phyloP scores from a whole-genome alignment of 768 basidiomycete species.

The Hygrophoropsis aurantiaca region DNA sequence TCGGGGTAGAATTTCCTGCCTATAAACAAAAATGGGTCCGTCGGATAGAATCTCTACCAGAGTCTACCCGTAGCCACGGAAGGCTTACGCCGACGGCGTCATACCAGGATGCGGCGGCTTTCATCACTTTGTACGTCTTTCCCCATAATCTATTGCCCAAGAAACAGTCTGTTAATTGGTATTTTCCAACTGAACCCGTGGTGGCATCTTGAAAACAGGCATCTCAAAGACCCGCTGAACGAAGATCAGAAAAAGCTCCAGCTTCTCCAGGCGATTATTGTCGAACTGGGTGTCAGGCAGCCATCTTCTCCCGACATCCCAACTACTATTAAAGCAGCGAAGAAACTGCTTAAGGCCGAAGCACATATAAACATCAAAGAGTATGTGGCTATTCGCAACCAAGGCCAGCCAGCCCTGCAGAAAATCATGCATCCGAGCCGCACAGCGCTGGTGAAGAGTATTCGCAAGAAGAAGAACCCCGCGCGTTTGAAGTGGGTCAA shows the following conservation, averaged over 20 bases:
- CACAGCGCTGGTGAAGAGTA: constrained; percentile 59
- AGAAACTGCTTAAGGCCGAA: constrained; percentile 59
- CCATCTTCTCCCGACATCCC: constrained; percentile 50
- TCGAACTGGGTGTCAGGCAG: constrained; percentile 68
- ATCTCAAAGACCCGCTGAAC: constrained; percentile 18
- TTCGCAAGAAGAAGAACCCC: constrained; percentile 46
- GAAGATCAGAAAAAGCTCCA: constrained; percentile 40
- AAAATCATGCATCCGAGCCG: constrained; percentile 62
- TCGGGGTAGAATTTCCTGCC: too few relatives aligned
- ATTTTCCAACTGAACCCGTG: not conserved
- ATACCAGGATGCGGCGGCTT: constrained; percentile 24
- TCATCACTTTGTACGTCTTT: constrained; percentile 28
- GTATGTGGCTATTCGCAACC: constrained; percentile 63
- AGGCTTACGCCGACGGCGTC: constrained; percentile 16
- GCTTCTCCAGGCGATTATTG: constrained; percentile 70
- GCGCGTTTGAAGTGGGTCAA: constrained; percentile 61
- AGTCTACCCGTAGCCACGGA: too few relatives aligned
- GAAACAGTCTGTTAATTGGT: too few relatives aligned
- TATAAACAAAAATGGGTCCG: too few relatives aligned
- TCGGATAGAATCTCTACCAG: too few relatives aligned
- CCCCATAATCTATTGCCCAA: too few relatives aligned
- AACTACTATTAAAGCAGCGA: constrained; percentile 62
- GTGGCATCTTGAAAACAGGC: constrained; percentile 14
- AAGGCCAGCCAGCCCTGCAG: constrained; percentile 62
- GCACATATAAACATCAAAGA: constrained; percentile 74